Percentiles rank a stretch among this genome's conserved stretches.
Evolutionary conservation across 495 filamentous ascomycete genomes (phyloP).

Genomic region (Aeminium ludgeri): DNA sequence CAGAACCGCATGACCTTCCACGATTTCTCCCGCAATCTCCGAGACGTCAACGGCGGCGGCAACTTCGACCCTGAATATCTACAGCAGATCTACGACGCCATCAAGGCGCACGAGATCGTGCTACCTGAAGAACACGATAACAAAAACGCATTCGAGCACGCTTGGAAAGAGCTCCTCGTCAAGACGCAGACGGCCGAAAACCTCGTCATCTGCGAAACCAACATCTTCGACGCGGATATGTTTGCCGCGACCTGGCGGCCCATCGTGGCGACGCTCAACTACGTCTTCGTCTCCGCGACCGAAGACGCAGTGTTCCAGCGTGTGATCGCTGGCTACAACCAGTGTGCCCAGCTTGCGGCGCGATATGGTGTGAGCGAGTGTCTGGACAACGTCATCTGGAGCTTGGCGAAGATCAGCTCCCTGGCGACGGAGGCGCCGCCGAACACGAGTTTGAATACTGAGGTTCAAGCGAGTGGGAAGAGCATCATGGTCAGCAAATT

Average conservation of each 20-base stretch:
- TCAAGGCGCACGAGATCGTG: conserved; percentile 87
- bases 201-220: conserved; percentile 70
- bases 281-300: conserved; percentile 96
- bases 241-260: conserved; percentile 93
- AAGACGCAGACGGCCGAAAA: conserved; percentile 65
- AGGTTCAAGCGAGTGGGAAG: conserved; percentile 68
- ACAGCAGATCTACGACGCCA: conserved; percentile 75
- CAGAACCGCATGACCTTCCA: conserved; percentile 61
- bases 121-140: conserved; percentile 95
- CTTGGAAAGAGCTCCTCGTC: conserved; percentile 83
- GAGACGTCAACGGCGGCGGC: conserved; percentile 69
- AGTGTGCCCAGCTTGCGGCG: conserved; percentile 85
- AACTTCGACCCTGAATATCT: conserved; percentile 80
- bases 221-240: conserved; percentile 93
- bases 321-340: conserved; percentile 85
- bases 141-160: conserved; percentile 86
- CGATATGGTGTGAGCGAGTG: conserved; percentile 71
- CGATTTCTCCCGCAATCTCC: conserved; percentile 73
- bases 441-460: conserved; percentile 82
- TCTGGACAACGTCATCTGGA: conserved; percentile 79
- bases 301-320: conserved; percentile 93
- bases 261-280: conserved; percentile 83
- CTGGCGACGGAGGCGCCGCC: conserved; percentile 56
- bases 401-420: conserved; percentile 76
- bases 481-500: conserved; percentile 98